These are phyloP conservation scores for Elsinoe fawcettii DNA, from an alignment of 2,329 filamentous ascomycete genomes.

Conservation along the genomic window DNA sequence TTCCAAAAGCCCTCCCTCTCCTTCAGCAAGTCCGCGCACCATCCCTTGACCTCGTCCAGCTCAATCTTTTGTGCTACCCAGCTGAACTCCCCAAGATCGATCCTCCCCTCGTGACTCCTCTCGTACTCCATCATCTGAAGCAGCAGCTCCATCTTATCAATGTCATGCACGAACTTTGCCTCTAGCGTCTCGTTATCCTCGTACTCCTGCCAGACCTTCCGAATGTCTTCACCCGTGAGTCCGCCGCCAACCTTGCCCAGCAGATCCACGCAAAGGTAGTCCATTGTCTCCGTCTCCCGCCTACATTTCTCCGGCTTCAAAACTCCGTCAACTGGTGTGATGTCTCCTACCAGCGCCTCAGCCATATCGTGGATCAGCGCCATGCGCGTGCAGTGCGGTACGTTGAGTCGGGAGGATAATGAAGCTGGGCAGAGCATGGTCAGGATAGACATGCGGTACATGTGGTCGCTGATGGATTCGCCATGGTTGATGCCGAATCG, in stretches of 20 bases:
- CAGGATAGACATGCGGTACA: slow-evolving; percentile 99
- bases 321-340: slow-evolving; percentile 84
- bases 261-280: slow-evolving; percentile 69
- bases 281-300: slow-evolving; percentile 83
- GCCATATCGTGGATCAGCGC: slow-evolving; percentile 97
- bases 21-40: slow-evolving; percentile 66
- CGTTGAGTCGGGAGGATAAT: slow-evolving; percentile 63
- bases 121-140: slow-evolving; percentile 98
- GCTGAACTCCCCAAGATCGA: slow-evolving; percentile 81
- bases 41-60: slow-evolving; percentile 69
- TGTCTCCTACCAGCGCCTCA: slow-evolving; percentile 88
- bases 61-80: slow-evolving; percentile 67
- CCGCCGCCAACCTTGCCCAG: slow-evolving; percentile 71
- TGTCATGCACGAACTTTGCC: slow-evolving; percentile 84
- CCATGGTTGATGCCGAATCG: slow-evolving; percentile 69
- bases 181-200: slow-evolving; percentile 80
- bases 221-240: slow-evolving; percentile 59
- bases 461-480: slow-evolving; percentile 95
- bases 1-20: slow-evolving; percentile 72
- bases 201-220: slow-evolving; percentile 87
- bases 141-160: slow-evolving; percentile 93
- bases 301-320: slow-evolving; percentile 81
- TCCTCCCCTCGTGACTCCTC: slow-evolving; percentile 53
- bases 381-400: slow-evolving; percentile 85
- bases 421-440: slow-evolving; percentile 80